phyloP scores from a whole-genome alignment of 495 filamentous ascomycete species.

The Letharia columbiana region DNA sequence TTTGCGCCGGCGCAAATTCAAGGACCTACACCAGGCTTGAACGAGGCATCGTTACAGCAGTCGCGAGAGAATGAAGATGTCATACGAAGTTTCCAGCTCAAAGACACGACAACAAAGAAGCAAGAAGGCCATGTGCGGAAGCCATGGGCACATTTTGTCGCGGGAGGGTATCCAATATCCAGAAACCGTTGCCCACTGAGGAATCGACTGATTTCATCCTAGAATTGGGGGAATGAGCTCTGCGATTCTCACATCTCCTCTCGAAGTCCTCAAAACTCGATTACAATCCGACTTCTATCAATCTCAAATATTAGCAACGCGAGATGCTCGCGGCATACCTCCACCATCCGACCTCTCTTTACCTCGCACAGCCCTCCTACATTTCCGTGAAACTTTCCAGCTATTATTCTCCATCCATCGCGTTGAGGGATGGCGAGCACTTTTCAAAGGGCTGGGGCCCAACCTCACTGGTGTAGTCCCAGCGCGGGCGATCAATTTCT shows the following conservation, averaged over 20 bases:
- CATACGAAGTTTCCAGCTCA: conserved; percentile 35
- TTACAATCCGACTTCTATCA: conserved; percentile 90
- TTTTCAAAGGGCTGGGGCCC: conserved; percentile 53
- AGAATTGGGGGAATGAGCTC: conserved; percentile 84
- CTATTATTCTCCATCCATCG: conserved; percentile 46
- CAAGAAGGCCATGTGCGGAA: conserved; percentile 50
- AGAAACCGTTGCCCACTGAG: conserved; percentile 3
- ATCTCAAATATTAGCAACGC: conserved; percentile 44
- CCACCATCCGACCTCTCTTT: conserved; percentile 39
- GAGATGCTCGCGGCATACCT: conserved; percentile 40
- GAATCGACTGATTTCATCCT: conserved; percentile 19
- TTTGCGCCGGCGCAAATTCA: conserved; percentile 17
- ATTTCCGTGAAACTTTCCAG: conserved; percentile 49
- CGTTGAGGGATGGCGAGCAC: conserved; percentile 47
- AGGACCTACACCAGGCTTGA: neutral
- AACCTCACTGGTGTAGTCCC: conserved; percentile 51
- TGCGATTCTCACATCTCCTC: conserved; percentile 73
- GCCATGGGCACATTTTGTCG: conserved; percentile 83
- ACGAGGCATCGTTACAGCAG: conserved; percentile 38
- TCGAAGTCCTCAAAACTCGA: conserved; percentile 85
- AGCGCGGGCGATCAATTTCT: conserved; percentile 51
- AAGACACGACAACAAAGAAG: conserved; percentile 30
- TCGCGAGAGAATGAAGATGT: conserved; percentile 56
- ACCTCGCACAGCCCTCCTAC: conserved; percentile 38
- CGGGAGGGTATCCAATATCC: conserved; percentile 62